Percentiles rank a stretch among this genome's conserved stretches.
phyloP scores from a whole-genome alignment of 108 stramenopile genomes.

The Hondaea fermentalgiana region DNA sequence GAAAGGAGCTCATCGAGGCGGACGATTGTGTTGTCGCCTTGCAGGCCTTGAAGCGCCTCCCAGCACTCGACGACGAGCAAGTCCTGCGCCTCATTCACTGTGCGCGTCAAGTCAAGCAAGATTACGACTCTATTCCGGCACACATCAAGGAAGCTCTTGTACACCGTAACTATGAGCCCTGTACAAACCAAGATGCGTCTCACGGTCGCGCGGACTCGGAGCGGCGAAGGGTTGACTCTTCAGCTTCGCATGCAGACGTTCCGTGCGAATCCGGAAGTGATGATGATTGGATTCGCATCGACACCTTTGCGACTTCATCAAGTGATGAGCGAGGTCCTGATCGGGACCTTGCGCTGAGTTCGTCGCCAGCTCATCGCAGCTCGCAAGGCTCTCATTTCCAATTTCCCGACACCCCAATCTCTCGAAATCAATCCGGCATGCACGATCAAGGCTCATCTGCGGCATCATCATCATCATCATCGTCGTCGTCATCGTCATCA shows the following conservation, averaged over 20 bases:
- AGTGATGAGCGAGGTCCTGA: not conserved
- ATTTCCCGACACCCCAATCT: too few species aligned
- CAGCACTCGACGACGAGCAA: not conserved
- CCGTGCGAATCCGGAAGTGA: not conserved
- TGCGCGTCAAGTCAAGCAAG: not conserved
- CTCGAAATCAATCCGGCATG: too few species aligned
- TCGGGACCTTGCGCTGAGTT: not conserved
- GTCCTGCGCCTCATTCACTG: not conserved
- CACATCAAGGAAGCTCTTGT: not conserved
- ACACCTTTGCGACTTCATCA: not conserved
- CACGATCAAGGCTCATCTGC: too few species aligned
- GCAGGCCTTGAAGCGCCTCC: not conserved
- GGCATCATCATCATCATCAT: too few species aligned
- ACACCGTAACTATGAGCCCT: not conserved
- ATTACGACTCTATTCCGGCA: not conserved
- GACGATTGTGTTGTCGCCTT: not conserved
- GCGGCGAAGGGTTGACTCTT: not conserved
- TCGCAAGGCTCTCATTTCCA: too few species aligned
- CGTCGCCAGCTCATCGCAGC: too few species aligned
- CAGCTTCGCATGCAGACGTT: not conserved
- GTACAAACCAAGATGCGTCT: too few species aligned
- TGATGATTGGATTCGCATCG: not conserved
- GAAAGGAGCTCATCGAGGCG: not conserved
- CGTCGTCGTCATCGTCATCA: too few species aligned
- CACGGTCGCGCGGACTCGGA: too few species aligned